phyloP scores from a whole-genome alignment of 768 basidiomycete species.

The Collybiopsis confluens region DNA sequence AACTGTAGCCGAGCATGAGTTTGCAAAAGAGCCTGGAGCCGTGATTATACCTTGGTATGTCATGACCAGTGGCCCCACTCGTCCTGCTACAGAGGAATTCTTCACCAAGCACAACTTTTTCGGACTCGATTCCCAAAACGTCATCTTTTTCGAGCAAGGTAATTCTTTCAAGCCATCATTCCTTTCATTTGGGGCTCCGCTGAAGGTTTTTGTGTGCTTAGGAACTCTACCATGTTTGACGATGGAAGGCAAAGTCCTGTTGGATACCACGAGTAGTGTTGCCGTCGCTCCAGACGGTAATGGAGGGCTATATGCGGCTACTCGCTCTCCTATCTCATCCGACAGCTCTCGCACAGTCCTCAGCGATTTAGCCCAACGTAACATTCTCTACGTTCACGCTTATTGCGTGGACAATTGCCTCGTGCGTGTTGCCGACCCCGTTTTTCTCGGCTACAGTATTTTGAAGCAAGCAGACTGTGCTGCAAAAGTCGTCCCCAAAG shows the following conservation, averaged over 20 bases:
- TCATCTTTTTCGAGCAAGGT: conserved; percentile 98
- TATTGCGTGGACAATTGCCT: conserved; percentile 99
- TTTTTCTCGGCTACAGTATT: conserved; percentile 95
- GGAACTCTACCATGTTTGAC: conserved; percentile 94
- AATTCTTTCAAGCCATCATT: conserved; percentile 10
- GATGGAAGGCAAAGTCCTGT: conserved; percentile 89
- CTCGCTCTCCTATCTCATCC: conserved; percentile 68
- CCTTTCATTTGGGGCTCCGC: not conserved
- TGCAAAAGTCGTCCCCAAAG: conserved; percentile 94
- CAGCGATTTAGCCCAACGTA: conserved; percentile 71
- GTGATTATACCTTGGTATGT: conserved; percentile 94
- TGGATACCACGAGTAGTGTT: conserved; percentile 71
- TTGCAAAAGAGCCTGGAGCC: conserved; percentile 46
- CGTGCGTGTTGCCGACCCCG: conserved; percentile 93
- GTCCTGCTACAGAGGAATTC: conserved; percentile 79
- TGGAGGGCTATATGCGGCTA: conserved; percentile 94
- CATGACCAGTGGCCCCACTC: conserved; percentile 98
- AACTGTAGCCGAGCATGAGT: conserved; percentile 59
- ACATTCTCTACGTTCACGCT: conserved; percentile 84
- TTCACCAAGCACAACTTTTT: conserved; percentile 77
- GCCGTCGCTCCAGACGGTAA: conserved; percentile 99
- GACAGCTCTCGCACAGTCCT: conserved; percentile 71
- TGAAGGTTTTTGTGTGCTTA: conserved; percentile 26
- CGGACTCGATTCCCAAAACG: conserved; percentile 73
- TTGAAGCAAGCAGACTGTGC: conserved; percentile 85